Conservation (phyloP, 225 moss, liverwort and hornwort species). For the Pseudoscleropodium purum region DNA sequence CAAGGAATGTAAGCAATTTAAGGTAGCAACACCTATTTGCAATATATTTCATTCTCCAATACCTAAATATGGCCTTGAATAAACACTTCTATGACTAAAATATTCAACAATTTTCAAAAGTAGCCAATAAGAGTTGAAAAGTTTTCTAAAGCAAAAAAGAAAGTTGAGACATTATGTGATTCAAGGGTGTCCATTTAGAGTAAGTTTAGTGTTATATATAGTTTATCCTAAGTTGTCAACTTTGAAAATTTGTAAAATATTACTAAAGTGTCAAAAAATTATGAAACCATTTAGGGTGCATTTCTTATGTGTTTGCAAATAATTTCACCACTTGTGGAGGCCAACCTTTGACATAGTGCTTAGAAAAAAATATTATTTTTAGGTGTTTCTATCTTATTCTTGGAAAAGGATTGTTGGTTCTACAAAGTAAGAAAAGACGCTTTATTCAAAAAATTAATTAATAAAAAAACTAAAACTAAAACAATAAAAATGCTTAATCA, state of each 20-base stretch:
- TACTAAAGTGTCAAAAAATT: fast-evolving
- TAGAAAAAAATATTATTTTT: neutral
- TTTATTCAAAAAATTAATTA: neutral
- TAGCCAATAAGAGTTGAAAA: neutral
- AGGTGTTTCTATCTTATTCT: neutral
- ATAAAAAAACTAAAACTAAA: too few relatives aligned
- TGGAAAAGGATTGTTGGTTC: neutral
- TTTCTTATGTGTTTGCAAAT: neutral
- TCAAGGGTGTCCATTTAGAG: neutral
- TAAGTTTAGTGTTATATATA: neutral
- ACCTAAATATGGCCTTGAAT: neutral
- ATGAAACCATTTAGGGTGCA: fast-evolving
- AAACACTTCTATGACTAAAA: neutral
- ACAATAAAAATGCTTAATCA: neutral
- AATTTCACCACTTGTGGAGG: too few relatives aligned
- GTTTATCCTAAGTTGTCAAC: neutral
- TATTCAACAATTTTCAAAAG: neutral
- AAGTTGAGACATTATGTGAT: neutral
- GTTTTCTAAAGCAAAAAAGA: neutral
- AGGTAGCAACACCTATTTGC: neutral
- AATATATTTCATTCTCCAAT: neutral
- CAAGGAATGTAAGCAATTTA: neutral
- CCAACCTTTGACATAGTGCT: neutral
- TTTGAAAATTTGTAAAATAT: neutral
- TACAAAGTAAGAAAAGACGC: fast-evolving